These are phyloP conservation scores for Fusarium protoensiforme DNA, from an alignment of 2,329 filamentous ascomycete genomes.

Conservation along the genomic window DNA sequence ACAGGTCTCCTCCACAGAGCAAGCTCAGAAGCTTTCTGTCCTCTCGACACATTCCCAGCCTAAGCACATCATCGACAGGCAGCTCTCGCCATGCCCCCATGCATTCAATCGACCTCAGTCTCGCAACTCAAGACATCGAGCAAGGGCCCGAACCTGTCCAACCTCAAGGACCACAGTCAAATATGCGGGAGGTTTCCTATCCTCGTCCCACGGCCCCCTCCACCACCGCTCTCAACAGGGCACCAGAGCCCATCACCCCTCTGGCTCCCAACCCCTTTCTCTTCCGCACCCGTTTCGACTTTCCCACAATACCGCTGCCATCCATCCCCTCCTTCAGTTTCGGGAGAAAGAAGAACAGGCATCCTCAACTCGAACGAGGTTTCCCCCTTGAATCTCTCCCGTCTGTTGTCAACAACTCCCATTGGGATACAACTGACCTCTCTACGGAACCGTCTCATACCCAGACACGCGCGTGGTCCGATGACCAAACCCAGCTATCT, in stretches of 20 bases:
- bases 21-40: conserved; percentile 38
- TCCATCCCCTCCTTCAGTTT: conserved; percentile 32
- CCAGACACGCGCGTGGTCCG: conserved; percentile 46
- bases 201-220: not conserved
- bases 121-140: conserved; percentile 19
- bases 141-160: not conserved
- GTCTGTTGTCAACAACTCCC: conserved; percentile 12
- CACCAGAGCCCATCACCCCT: conserved; percentile 14
- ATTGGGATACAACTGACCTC: conserved; percentile 21
- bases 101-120: not conserved
- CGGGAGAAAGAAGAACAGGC: conserved; percentile 17
- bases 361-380: not conserved
- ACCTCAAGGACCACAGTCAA: not conserved
- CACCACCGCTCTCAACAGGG: not conserved
- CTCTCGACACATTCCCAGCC: conserved; percentile 23
- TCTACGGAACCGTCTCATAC: conserved; percentile 21
- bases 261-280: conserved; percentile 47
- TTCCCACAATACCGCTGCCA: conserved; percentile 35
- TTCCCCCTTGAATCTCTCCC: conserved; percentile 27
- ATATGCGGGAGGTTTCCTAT: not conserved
- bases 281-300: conserved; percentile 48
- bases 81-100: conserved; percentile 10
- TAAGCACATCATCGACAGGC: conserved; percentile 28
- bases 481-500: conserved; percentile 17
- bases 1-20: conserved; percentile 26